Evolutionary conservation across 148 eudicot species (phyloP), one percentile per base, ranked within the genome.

Genomic region (Nepenthes mirabilis): DNA sequence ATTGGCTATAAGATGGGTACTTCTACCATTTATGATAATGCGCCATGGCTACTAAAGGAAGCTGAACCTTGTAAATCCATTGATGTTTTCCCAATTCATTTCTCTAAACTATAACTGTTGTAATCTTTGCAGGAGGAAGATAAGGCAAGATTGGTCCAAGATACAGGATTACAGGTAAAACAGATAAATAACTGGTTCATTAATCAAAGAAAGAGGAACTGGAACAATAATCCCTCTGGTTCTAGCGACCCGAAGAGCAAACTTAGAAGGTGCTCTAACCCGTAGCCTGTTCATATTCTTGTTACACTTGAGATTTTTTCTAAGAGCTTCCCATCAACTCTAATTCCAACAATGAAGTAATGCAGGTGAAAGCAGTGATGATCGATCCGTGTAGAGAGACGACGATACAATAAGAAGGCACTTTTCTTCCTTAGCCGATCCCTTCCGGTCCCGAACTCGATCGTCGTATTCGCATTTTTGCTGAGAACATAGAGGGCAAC

Each of bases 161-260:
- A 87, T 70, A 90, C 97, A 14, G 97, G 97, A 11, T 71, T 90
- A 73, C 88, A 90, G 68, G 71, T 87, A 62, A 90, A 90, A 64
- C 97, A 90, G 79, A 90, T 90, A 33, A 87, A 90, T 57, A 90
- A 90, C 58, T 90, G 97, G 97, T 90, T 90, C 79, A 90, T 90
- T 68, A 90, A 90, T 75, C 97, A 90, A 61, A 75, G 97, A 63
- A 90, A 90, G 67, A 77, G 97, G 61, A 87, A 90, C 56, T 90
- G 97, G 97, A 6, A 49, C 52, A 49, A 12, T 12, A 49, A 49
- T 49, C 52, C 52, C 96, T 80, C 96, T 14, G 68, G 89, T 62
- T 79, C 91, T 4, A 67, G 75, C 6, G 52, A 76, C 50, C 47
- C 66, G 58, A 88, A 88, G 76, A 81, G 83, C 72, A 85, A 85